These are phyloP conservation scores for Vitis cinerea DNA, from an alignment of 164 flowering plant species.

Conservation along the genomic window DNA sequence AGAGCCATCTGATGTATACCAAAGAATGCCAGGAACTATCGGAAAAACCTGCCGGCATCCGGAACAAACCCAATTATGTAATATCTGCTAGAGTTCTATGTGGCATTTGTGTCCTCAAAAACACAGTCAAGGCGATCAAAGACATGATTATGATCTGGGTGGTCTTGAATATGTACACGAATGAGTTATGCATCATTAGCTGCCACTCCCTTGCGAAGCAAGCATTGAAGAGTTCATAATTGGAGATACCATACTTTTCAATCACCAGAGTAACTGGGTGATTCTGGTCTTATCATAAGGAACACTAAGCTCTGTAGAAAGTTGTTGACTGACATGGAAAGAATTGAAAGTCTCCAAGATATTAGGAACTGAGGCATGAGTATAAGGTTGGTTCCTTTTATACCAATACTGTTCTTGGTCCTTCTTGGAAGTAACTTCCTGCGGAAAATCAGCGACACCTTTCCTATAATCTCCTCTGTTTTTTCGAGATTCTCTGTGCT, in stretches of 20 bases:
- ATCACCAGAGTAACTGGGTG: constrained; percentile 70
- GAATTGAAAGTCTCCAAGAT: constrained; percentile 48
- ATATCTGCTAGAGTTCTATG: constrained; percentile 35
- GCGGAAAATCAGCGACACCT: constrained; percentile 68
- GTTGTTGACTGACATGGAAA: constrained; percentile 51
- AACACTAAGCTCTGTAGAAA: constrained; percentile 40
- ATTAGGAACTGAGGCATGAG: constrained; percentile 46
- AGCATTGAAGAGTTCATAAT: constrained; percentile 66
- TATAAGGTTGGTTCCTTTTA: constrained; percentile 37
- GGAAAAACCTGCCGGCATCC: constrained; percentile 53
- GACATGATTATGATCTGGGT: constrained; percentile 70
- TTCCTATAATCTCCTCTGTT: constrained; percentile 27
- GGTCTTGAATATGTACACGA: constrained; percentile 58
- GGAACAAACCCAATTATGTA: constrained; percentile 72
- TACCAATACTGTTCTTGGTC: constrained; percentile 74
- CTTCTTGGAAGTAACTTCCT: constrained; percentile 66
- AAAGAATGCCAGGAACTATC: constrained; percentile 50
- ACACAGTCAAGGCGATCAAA: constrained; percentile 50
- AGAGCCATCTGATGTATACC: constrained; percentile 59
- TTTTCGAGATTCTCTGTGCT: no score
- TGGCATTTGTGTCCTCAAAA: constrained; percentile 56
- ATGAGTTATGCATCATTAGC: constrained; percentile 37
- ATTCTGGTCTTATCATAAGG: constrained; percentile 55
- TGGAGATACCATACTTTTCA: constrained; percentile 64
- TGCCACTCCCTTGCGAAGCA: constrained; percentile 68